phyloP scores from a whole-genome alignment of 768 basidiomycete genomes.

The Tulasnella sp. region DNA sequence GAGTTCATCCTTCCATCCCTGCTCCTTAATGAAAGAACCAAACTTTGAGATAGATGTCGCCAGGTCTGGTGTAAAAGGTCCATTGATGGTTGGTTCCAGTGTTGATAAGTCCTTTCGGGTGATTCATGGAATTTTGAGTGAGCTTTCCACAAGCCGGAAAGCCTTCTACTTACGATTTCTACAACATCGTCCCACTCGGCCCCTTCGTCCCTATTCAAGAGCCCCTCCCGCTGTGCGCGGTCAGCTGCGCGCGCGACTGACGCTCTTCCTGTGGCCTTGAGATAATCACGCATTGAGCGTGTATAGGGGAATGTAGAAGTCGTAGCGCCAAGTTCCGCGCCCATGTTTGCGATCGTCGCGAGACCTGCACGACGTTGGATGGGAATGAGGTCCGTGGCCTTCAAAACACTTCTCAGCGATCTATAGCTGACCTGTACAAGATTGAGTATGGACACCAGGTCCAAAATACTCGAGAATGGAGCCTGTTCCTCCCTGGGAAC shows the following conservation, averaged over 20 bases:
- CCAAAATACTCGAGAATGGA: slow-evolving; percentile 96
- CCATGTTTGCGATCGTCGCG: slow-evolving; percentile 98
- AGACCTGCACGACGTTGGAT: too few relatives aligned
- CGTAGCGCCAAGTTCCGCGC: slow-evolving; percentile 99
- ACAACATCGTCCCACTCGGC: slow-evolving; percentile 93
- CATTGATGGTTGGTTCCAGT: slow-evolving; percentile 87
- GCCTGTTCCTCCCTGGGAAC: slow-evolving; percentile 79
- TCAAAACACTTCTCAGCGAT: too few relatives aligned
- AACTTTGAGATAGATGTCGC: slow-evolving; percentile 91
- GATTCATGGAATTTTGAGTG: neutral
- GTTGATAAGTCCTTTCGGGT: slow-evolving; percentile 67
- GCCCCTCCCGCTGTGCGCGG: slow-evolving; percentile 63
- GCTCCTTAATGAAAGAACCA: slow-evolving; percentile 61
- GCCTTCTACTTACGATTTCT: slow-evolving; percentile 59
- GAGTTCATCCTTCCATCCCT: slow-evolving; percentile 89
- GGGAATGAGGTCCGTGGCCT: slow-evolving; percentile 36
- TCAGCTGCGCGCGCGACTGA: slow-evolving; percentile 84
- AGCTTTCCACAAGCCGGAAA: neutral
- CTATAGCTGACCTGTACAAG: slow-evolving; percentile 54
- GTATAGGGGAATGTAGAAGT: slow-evolving; percentile 98
- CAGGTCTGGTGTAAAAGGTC: slow-evolving; percentile 95
- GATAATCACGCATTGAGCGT: slow-evolving; percentile 75
- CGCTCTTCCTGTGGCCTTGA: slow-evolving; percentile 78
- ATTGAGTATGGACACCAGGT: slow-evolving; percentile 76
- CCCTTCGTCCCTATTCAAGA: slow-evolving; percentile 71